Base-by-base conservation (phyloP, 345 rosid species). In the Citrus mangshanensis region DNA sequence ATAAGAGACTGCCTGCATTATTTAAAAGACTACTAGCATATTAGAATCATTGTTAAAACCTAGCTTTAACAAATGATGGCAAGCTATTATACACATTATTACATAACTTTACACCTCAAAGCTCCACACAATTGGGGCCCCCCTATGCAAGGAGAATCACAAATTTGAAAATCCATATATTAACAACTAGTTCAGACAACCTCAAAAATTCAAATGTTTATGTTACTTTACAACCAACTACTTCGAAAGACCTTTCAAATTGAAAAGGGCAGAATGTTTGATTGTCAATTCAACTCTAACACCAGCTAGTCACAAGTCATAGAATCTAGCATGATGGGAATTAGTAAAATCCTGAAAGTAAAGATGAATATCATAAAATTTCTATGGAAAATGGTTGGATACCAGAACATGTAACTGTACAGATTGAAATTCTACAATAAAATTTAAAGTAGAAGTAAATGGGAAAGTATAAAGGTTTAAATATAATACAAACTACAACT, bases 1-100 rank as follows among this genome's bases (percentile, higher is more conserved):
- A 78, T 88, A 94, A 65, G 98, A 96, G 82, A 96, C 89, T 25
- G 98, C 98, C 99, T 94, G 98, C 93, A 87, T 25, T 81, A 75
- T 77, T 58, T 55, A 28, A 81, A 54, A 77, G 61, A 80, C 59
- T 74, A 62, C 62, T 30, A 12, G 70, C 55, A 59, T 62, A 38
- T 77, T 73, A 80, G 79, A 74, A 77, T 58, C 63, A 49, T 3
- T n/a, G 40, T 5, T 71, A 55, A 22, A 42, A 59, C 24, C 14
- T 3, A 16, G 28, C 37, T 51, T 49, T 70, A 28, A 49, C 24
- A 49, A 70, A 18, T 51, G 37, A 46, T 28, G 38, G n/a, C 35
- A 65, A 32, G 38, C 40, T 64, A 18, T 28, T 64, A 28, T 30
- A 64, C 8, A 5, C 40, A 32, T 64, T 64, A 64, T 64, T 32